phyloP scores from a whole-genome alignment of 495 filamentous ascomycete species.

The Aspergillus nanangensis region DNA sequence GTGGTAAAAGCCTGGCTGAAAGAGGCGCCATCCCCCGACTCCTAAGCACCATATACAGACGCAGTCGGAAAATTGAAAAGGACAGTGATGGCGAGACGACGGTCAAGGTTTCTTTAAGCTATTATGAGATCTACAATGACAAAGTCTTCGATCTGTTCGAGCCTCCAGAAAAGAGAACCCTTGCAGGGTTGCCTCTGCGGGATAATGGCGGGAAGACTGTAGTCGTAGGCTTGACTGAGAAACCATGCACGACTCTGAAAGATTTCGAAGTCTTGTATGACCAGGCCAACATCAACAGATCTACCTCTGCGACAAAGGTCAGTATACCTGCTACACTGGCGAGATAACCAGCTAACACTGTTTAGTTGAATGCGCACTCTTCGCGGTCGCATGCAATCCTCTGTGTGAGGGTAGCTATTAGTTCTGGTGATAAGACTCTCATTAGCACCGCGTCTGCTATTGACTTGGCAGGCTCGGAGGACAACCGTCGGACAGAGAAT shows the following conservation, averaged over 20 bases:
- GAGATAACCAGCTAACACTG: not conserved
- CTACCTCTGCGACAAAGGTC: constrained; percentile 87
- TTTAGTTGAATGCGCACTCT: constrained; percentile 82
- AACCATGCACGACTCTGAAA: constrained; percentile 77
- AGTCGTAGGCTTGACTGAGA: constrained; percentile 86
- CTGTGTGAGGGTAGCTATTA: constrained; percentile 80
- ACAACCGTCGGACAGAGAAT: constrained; percentile 92
- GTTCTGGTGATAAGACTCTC: constrained; percentile 62
- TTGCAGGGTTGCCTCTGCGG: constrained; percentile 80
- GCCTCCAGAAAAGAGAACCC: constrained; percentile 81
- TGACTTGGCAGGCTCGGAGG: constrained; percentile 93
- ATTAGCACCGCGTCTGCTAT: constrained; percentile 89
- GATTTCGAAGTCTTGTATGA: constrained; percentile 93
- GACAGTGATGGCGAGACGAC: constrained; percentile 70
- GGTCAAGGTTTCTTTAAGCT: constrained; percentile 78
- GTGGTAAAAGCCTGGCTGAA: constrained; percentile 82
- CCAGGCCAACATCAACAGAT: constrained; percentile 87
- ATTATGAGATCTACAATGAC: constrained; percentile 99
- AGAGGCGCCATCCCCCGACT: constrained; percentile 88
- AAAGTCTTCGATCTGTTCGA: constrained; percentile 93
- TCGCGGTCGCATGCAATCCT: constrained; percentile 92
- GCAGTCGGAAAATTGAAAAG: constrained; percentile 81
- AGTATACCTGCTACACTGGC: not conserved
- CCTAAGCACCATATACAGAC: constrained; percentile 79
- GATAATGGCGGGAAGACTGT: constrained; percentile 86